Evolutionary conservation across 83 land plant species (phyloP).

Genomic region (Isoetes engelmannii): DNA sequence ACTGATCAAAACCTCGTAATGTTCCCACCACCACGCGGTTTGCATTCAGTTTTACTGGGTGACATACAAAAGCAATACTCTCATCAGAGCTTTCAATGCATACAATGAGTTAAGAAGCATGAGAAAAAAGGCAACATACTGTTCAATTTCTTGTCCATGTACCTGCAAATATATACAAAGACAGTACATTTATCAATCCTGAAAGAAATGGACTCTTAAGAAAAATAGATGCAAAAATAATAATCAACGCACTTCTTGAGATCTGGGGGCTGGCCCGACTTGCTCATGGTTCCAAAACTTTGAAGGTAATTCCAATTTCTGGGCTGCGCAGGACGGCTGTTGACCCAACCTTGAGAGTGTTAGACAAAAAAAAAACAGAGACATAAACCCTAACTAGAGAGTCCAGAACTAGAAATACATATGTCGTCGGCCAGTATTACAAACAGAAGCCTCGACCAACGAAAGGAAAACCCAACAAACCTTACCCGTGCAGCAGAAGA

Average conservation of each 20-base stretch:
- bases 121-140: slow-evolving; percentile 4
- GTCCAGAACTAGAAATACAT: too few relatives aligned
- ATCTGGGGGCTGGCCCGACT: slow-evolving; percentile 11
- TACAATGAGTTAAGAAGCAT: background rate
- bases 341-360: too few relatives aligned
- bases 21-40: slow-evolving; percentile 76
- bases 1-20: slow-evolving; percentile 87
- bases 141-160: slow-evolving; percentile 18
- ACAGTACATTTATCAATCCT: background rate
- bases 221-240: background rate
- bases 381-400: too few relatives aligned
- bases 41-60: slow-evolving; percentile 80
- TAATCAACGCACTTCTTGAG: background rate
- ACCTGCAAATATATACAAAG: slow-evolving; percentile 10
- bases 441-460: too few relatives aligned
- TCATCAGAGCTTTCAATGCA: background rate
- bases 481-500: too few relatives aligned
- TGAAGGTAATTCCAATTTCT: too few relatives aligned
- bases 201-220: slow-evolving; percentile 1
- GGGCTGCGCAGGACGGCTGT: too few relatives aligned
- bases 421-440: too few relatives aligned
- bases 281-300: background rate
- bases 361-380: too few relatives aligned
- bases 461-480: too few relatives aligned
- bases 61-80: background rate